Evolutionary conservation across 768 basidiomycete genomes (phyloP), one percentile per base, ranked within the genome.

Genomic region (Kwoniella heveanensis): DNA sequence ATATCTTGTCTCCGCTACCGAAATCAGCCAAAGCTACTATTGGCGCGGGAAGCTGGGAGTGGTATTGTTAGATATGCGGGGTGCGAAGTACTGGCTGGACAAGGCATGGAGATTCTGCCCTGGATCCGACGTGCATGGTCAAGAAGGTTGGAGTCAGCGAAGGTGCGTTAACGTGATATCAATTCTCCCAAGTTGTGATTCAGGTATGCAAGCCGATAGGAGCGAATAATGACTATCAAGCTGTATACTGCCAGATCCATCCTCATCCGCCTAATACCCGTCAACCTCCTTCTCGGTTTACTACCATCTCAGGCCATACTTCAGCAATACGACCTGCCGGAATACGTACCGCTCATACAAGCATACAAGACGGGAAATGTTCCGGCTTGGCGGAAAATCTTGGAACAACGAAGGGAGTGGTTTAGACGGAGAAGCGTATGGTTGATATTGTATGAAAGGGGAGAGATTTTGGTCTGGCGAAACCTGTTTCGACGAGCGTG

Each of bases 401-500:
- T 77, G 24, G 64, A 65, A 5, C 22, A 51, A 13, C 22, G 61
- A 13, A 54, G 71, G 49, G 73, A 74, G 52, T 77, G 76, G 76
- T 70, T 64, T 30, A 57, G 76, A 30, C 48, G 53, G 10, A 49
- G 76, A 54, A 60, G 59, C 44, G 65, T 74, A 7, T 77, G 76
- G 76, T 60, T 77, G 62, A 66, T 77, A 9, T 53, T 77, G 25
- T 73, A 58, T 48, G 76, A 77, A 52, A 39, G 76, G 22, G 76
- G 76, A 12, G 76, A 77, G 60, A 72, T 73, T 12, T 54, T 77
- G 36, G 66, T 77, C 4, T 74, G 73, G 73, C 51, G 76, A 44
- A 77, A 72, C 54, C 57, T 77, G 3, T 68, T 77, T 24, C 48
- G 53, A 19, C 9, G 53, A 26, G 44, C 62, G 69, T 71, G 48